Conservation (phyloP, 129 eudicot species). For the Lonicera japonica region DNA sequence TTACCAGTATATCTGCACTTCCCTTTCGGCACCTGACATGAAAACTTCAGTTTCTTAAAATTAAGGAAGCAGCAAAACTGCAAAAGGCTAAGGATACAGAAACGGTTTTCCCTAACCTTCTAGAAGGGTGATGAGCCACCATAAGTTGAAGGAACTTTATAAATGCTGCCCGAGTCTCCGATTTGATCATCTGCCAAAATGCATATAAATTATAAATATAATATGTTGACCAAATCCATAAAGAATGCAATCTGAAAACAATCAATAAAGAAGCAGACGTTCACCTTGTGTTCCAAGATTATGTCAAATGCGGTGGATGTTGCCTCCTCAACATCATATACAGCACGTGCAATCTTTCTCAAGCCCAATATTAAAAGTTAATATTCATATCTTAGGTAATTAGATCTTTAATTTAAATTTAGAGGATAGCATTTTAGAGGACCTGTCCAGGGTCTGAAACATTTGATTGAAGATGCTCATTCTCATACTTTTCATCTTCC, state of each 20-base stretch:
- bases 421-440: not conserved
- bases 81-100: conserved; percentile 1
- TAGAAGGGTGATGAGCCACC: conserved; percentile 90
- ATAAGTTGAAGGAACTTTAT: conserved; percentile 74
- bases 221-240: conserved; percentile 2
- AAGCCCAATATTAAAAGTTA: conserved; percentile 17
- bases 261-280: not conserved
- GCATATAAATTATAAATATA: not conserved
- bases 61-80: conserved; percentile 10
- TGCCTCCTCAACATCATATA: conserved; percentile 91
- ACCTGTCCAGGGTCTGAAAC: conserved; percentile 77
- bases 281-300: conserved; percentile 62
- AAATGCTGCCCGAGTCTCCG: conserved; percentile 73
- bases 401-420: not conserved
- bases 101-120: conserved; percentile 37
- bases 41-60: conserved; percentile 7
- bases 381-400: not conserved
- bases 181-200: conserved; percentile 60
- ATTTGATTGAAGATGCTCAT: conserved; percentile 61
- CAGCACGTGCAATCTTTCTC: conserved; percentile 67
- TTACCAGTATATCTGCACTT: conserved; percentile 75
- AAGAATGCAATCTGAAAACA: not conserved
- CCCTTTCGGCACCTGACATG: conserved; percentile 75
- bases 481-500: conserved; percentile 68
- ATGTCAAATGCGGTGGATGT: conserved; percentile 66